Evolutionary conservation across 768 basidiomycete species (phyloP).

Genomic region (Auricularia heimuer): DNA sequence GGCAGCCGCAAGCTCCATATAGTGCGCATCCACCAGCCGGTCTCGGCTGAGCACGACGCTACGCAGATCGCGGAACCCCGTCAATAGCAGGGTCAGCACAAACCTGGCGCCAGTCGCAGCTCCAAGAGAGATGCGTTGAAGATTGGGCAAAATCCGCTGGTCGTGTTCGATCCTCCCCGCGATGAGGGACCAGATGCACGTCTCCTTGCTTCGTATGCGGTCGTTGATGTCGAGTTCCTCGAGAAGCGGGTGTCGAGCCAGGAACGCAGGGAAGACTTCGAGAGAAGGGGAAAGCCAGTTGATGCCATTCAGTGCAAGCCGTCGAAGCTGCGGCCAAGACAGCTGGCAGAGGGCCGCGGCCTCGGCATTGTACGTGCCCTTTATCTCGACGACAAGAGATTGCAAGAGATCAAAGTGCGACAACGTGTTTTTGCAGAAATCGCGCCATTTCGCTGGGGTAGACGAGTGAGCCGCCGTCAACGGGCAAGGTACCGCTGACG

Average conservation of each 20-base stretch:
- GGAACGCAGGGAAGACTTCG: neutral
- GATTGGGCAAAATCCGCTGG: neutral
- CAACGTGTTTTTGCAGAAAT: neutral
- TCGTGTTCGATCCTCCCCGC: neutral
- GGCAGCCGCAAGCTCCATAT: neutral
- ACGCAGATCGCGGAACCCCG: neutral
- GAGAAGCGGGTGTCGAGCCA: neutral
- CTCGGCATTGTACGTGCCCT: neutral
- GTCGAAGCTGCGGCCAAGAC: neutral
- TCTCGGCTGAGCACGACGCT: neutral
- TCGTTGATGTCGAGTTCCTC: neutral
- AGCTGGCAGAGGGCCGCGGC: neutral
- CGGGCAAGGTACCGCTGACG: neutral
- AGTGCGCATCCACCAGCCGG: neutral
- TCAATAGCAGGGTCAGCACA: neutral
- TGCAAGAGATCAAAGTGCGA: neutral
- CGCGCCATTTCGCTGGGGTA: neutral
- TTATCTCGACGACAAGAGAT: neutral
- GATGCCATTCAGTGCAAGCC: neutral
- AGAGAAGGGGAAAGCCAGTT: neutral
- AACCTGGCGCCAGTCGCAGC: neutral
- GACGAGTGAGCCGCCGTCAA: neutral
- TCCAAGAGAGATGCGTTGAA: neutral
- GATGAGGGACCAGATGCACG: neutral
- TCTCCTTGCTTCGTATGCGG: neutral